phyloP scores from a whole-genome alignment of 352 stramenopile genomes.

The Globisporangium viniferum region DNA sequence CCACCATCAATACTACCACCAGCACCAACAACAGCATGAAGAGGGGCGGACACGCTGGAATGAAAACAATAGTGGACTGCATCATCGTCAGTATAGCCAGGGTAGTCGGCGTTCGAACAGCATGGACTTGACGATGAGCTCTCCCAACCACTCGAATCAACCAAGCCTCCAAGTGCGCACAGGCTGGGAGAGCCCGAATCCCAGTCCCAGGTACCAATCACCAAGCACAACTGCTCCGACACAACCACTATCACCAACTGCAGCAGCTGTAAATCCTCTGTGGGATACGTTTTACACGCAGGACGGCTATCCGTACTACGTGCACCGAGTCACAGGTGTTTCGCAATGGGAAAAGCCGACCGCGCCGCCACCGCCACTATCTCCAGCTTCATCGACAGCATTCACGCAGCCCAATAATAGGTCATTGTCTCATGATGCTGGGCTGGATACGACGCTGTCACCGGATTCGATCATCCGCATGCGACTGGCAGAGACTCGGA shows the following conservation, averaged over 20 bases:
- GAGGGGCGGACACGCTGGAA: slow-evolving; percentile 1
- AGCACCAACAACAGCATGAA: background rate
- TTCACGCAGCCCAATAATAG: background rate
- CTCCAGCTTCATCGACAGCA: background rate
- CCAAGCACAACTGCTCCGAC: too few species aligned
- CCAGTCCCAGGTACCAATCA: background rate
- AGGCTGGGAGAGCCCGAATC: slow-evolving; percentile 2
- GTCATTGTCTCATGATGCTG: background rate
- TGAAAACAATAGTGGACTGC: background rate
- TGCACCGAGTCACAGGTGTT: slow-evolving; percentile 57
- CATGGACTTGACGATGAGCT: slow-evolving; percentile 1
- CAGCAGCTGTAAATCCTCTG: slow-evolving; percentile 7
- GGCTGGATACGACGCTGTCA: slow-evolving; percentile 13
- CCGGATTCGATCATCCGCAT: slow-evolving; percentile 46
- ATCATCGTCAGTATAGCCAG: background rate
- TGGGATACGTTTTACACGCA: slow-evolving; percentile 74
- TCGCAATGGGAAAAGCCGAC: slow-evolving; percentile 78
- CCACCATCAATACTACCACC: background rate
- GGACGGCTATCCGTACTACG: slow-evolving; percentile 79
- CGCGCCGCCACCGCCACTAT: background rate
- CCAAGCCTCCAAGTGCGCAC: background rate
- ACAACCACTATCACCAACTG: background rate
- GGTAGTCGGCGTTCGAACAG: slow-evolving; percentile 1
- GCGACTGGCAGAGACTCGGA: slow-evolving; percentile 35
- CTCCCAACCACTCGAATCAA: background rate